phyloP scores from a whole-genome alignment of 192 early-diverging fungal genomes.

The Entrophospora sp. region DNA sequence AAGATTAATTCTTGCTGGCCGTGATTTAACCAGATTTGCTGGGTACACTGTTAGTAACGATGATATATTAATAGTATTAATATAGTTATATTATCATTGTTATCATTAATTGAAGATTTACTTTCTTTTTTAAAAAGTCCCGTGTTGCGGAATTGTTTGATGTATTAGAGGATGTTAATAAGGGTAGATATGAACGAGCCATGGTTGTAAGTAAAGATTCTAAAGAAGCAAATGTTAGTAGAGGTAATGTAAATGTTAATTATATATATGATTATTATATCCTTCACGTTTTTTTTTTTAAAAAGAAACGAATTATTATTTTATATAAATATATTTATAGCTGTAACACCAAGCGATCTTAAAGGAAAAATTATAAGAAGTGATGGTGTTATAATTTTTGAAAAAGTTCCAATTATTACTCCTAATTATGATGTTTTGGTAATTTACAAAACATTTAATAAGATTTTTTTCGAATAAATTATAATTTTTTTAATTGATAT shows the following conservation, averaged over 20 bases:
- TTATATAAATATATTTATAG: constrained; percentile 21
- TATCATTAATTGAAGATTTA: background rate
- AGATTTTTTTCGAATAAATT: no score
- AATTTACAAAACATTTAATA: no score
- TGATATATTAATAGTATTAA: background rate
- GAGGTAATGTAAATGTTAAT: no score
- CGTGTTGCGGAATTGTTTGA: constrained; percentile 52
- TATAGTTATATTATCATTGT: no score
- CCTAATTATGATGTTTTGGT: constrained; percentile 60
- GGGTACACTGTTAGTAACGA: constrained; percentile 42
- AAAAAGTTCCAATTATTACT: constrained; percentile 67
- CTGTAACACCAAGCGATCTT: constrained; percentile 36
- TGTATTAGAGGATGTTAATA: constrained; percentile 44
- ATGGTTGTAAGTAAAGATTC: constrained; percentile 39
- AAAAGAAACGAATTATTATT: no score
- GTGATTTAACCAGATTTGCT: constrained; percentile 54
- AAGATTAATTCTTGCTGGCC: constrained; percentile 52
- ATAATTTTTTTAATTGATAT: no score
- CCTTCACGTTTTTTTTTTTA: no score
- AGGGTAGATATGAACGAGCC: constrained; percentile 44
- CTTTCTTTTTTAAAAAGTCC: constrained; percentile 29
- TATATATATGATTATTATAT: no score
- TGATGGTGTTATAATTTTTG: constrained; percentile 56
- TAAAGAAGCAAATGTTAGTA: constrained; percentile 25
- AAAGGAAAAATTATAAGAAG: constrained; percentile 42